phyloP scores from a whole-genome alignment of 2,329 filamentous ascomycete species.

The Fusarium sp. region DNA sequence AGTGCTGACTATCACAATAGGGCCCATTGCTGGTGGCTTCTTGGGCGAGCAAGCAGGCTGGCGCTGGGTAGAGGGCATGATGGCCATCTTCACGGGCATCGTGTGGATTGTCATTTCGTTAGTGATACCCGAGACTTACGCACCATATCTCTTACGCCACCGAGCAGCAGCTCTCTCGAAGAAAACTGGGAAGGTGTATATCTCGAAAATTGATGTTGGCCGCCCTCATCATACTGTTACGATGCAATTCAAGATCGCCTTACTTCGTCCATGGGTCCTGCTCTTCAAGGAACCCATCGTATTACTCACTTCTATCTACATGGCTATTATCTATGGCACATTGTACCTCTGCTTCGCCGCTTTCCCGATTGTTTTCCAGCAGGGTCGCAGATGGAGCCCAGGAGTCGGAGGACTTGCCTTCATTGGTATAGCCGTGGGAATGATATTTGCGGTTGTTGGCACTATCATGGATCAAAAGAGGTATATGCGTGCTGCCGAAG shows the following conservation, averaged over 20 bases:
- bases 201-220: slow-evolving; percentile 61
- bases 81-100: slow-evolving; percentile 70
- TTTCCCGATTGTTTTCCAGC: slow-evolving; percentile 73
- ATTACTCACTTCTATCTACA: slow-evolving; percentile 72
- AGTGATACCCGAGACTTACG: slow-evolving; percentile 71
- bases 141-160: slow-evolving; percentile 66
- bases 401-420: slow-evolving; percentile 73
- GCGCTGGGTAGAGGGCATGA: slow-evolving; percentile 74
- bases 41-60: slow-evolving; percentile 70
- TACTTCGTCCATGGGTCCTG: slow-evolving; percentile 74
- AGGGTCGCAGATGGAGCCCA: slow-evolving; percentile 67
- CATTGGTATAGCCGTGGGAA: slow-evolving; percentile 73
- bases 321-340: slow-evolving; percentile 69
- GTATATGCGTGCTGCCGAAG: slow-evolving; percentile 61
- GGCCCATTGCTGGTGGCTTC: slow-evolving; percentile 74
- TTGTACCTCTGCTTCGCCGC: slow-evolving; percentile 68
- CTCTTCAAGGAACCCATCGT: slow-evolving; percentile 77
- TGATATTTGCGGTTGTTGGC: slow-evolving; percentile 68
- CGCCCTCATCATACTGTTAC: slow-evolving; percentile 58
- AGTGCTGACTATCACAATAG: slow-evolving; percentile 33
- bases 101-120: slow-evolving; percentile 67
- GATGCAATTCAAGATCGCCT: slow-evolving; percentile 65
- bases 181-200: slow-evolving; percentile 67
- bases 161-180: slow-evolving; percentile 64
- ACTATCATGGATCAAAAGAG: slow-evolving; percentile 66